A percentile compares a stretch with the other conserved stretches of the same genome.
These are phyloP conservation scores for Thuja plicata DNA, from an alignment of 83 land plant species.

Conservation along the genomic window DNA sequence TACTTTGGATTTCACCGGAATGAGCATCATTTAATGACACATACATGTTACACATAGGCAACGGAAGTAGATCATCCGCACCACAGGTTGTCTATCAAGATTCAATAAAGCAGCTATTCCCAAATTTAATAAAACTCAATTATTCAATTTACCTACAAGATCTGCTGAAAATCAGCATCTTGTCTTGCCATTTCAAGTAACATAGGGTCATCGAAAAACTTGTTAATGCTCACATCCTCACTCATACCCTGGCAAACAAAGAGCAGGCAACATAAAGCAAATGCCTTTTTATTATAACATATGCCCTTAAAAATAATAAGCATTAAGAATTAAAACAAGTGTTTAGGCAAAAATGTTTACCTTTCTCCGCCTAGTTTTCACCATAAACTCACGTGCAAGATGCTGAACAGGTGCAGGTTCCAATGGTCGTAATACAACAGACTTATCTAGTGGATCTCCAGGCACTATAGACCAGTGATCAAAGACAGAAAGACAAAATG, in stretches of 20 bases:
- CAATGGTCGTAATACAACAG: slow-evolving; percentile 89
- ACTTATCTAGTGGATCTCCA: slow-evolving; percentile 97
- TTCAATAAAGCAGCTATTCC: background rate
- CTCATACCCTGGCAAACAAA: slow-evolving; percentile 87
- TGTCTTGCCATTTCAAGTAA: slow-evolving; percentile 95
- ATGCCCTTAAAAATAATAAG: background rate
- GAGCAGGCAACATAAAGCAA: background rate
- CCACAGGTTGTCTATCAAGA: background rate
- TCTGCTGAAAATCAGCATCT: slow-evolving; percentile 91
- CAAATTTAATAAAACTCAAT: background rate
- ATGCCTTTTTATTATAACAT: background rate
- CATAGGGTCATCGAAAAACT: slow-evolving; percentile 99
- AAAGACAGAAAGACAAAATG: slow-evolving; percentile 90
- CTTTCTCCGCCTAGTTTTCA: slow-evolving; percentile 95
- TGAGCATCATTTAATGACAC: background rate
- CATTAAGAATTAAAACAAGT: background rate
- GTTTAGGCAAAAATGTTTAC: slow-evolving; percentile 30
- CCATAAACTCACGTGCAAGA: slow-evolving; percentile 98
- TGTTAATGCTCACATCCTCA: slow-evolving; percentile 98
- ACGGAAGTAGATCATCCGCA: background rate
- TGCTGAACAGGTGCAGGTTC: slow-evolving; percentile 98
- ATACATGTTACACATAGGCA: background rate
- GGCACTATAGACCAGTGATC: slow-evolving; percentile 99
- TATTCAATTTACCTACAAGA: slow-evolving; percentile 21
- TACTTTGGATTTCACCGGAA: background rate